Evolutionary conservation across 441 rosid genomes (phyloP).

Genomic region (Aleurites moluccanus): DNA sequence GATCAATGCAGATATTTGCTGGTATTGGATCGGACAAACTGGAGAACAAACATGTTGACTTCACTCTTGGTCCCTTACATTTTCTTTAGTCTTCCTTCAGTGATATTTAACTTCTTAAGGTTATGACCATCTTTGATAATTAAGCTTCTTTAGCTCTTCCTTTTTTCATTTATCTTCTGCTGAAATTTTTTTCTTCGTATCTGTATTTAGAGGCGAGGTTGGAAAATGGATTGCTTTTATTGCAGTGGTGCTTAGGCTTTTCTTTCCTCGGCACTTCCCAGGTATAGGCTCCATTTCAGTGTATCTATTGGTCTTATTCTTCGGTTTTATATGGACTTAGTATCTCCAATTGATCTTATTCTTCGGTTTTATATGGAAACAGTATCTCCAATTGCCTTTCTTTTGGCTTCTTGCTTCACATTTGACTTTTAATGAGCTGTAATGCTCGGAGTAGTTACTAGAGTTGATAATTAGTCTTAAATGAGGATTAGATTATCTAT

Average conservation of each 20-base stretch:
- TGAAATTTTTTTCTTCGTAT: background rate
- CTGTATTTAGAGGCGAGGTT: slow-evolving; percentile 50
- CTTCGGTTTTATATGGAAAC: background rate
- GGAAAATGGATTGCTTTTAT: slow-evolving; percentile 81
- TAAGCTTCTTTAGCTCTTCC: background rate
- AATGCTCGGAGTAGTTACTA: background rate
- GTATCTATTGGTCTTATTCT: background rate
- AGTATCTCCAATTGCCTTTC: background rate
- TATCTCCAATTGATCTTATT: background rate
- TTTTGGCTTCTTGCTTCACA: background rate
- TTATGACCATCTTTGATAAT: slow-evolving; percentile 22
- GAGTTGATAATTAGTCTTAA: background rate
- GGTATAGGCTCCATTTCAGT: slow-evolving; percentile 35
- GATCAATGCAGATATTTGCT: slow-evolving; percentile 61
- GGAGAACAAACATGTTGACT: slow-evolving; percentile 84
- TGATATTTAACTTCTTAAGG: slow-evolving; percentile 62
- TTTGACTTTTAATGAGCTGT: background rate
- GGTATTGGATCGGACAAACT: slow-evolving; percentile 79
- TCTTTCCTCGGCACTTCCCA: slow-evolving; percentile 80
- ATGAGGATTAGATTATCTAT: no score
- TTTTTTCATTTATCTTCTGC: background rate
- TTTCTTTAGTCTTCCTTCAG: slow-evolving; percentile 71
- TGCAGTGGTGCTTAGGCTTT: slow-evolving; percentile 70
- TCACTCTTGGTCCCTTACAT: slow-evolving; percentile 73
- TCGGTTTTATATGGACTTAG: background rate